Conservation (phyloP, 208 protist species). For the Crithidia fasciculata region DNA sequence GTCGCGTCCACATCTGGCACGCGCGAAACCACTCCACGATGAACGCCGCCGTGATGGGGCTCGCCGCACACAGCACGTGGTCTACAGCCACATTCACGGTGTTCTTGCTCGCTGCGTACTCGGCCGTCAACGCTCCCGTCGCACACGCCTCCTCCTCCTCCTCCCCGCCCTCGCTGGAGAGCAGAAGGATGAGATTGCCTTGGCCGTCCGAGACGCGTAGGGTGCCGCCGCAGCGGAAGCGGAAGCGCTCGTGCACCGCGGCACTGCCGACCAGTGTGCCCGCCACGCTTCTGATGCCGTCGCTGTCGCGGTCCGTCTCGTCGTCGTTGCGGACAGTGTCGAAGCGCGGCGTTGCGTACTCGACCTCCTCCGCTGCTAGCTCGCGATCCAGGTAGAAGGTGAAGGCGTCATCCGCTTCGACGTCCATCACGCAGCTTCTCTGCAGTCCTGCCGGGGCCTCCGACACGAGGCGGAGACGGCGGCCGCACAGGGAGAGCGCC, state of each 20-base stretch:
- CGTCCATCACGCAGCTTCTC: background rate
- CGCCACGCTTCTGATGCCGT: background rate
- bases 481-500: constrained; percentile 10
- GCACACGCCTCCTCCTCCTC: background rate
- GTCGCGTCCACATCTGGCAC: background rate
- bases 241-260: background rate
- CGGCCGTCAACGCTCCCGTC: constrained; percentile 3
- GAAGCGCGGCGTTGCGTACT: background rate
- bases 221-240: constrained; percentile 6
- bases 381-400: constrained; percentile 9
- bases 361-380: background rate
- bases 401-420: constrained; percentile 5
- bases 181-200: constrained; percentile 5
- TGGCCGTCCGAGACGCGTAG: constrained; percentile 17
- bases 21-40: constrained; percentile 11
- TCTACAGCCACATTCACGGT: background rate
- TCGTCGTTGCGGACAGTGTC: background rate
- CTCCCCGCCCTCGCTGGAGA: background rate
- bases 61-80: constrained; percentile 4
- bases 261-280: background rate
- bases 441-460: background rate
- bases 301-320: background rate
- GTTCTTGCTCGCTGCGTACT: constrained; percentile 1
- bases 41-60: constrained; percentile 1
- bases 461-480: background rate